A percentile compares a stretch with the other conserved stretches of the same genome.
Evolutionary conservation across 176 grass and related monocot genomes (phyloP).

Genomic region (Eragrostis curvula): DNA sequence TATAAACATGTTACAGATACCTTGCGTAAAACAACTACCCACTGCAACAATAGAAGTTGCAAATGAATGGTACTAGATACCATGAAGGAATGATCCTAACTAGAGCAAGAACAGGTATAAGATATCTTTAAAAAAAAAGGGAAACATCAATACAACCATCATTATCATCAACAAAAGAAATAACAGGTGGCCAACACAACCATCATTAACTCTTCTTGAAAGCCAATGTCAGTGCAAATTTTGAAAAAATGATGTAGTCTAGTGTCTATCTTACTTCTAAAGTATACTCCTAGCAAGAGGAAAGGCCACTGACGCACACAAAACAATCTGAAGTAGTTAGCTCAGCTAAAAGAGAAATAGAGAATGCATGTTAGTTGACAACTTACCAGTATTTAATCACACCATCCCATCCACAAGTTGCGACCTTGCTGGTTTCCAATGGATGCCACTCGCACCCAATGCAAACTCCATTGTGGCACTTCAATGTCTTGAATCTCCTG

Average conservation of each 20-base stretch:
- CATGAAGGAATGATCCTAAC: background rate
- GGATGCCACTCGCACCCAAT: slow-evolving; percentile 99
- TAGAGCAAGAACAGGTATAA: background rate
- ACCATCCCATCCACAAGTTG: slow-evolving; percentile 98
- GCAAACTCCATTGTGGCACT: slow-evolving; percentile 91
- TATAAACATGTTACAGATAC: background rate
- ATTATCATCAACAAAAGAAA: background rate
- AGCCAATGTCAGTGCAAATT: background rate
- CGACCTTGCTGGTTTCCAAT: slow-evolving; percentile 95
- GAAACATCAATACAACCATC: background rate
- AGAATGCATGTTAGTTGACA: slow-evolving; percentile 23
- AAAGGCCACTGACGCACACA: background rate
- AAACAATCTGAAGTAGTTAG: background rate
- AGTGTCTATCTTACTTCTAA: background rate
- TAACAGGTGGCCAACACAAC: background rate
- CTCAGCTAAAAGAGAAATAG: slow-evolving; percentile 6
- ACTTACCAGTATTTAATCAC: slow-evolving; percentile 98
- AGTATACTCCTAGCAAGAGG: background rate
- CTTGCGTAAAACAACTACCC: background rate
- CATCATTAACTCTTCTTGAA: background rate
- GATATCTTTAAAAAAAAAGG: background rate
- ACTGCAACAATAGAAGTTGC: background rate
- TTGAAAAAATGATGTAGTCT: background rate
- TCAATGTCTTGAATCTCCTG: slow-evolving; percentile 83
- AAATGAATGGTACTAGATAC: background rate